Conservation (phyloP, 495 filamentous ascomycete species). For the Clavariopsis aquatica region DNA sequence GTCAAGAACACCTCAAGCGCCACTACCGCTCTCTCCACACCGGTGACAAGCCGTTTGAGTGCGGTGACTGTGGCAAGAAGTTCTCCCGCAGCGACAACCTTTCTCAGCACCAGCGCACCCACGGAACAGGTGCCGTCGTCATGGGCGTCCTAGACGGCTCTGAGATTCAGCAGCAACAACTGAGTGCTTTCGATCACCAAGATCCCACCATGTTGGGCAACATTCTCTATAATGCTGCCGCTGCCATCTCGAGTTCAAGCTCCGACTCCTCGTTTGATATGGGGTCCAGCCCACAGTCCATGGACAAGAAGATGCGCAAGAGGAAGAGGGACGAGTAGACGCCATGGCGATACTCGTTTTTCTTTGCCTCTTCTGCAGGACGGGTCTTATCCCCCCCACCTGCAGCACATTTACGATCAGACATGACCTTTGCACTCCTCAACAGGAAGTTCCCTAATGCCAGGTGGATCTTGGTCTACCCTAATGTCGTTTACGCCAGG, state of each 20-base stretch:
- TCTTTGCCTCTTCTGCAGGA: neutral
- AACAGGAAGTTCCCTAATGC: conserved; percentile 29
- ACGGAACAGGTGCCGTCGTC: conserved; percentile 83
- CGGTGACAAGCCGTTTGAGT: conserved; percentile 97
- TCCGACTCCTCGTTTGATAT: conserved; percentile 33
- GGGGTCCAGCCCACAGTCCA: conserved; percentile 5
- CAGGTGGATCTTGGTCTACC: conserved; percentile 31
- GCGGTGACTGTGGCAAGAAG: conserved; percentile 96
- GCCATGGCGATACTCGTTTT: neutral
- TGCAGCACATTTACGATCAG: conserved; percentile 26
- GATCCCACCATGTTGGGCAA: conserved; percentile 66
- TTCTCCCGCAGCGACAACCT: conserved; percentile 98
- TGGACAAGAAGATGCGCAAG: conserved; percentile 40
- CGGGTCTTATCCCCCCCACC: neutral
- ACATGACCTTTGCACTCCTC: conserved; percentile 34
- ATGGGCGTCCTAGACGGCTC: conserved; percentile 79
- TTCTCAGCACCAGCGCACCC: conserved; percentile 91
- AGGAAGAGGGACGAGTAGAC: conserved; percentile 39
- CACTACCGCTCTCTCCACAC: conserved; percentile 99
- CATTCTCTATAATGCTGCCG: conserved; percentile 74
- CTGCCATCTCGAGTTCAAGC: conserved; percentile 47
- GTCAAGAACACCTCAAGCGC: conserved; percentile 97
- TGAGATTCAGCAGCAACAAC: conserved; percentile 53
- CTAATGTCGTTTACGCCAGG: conserved; percentile 38
- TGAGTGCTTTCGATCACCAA: conserved; percentile 52